Base-by-base conservation (phyloP, 106 monocot genomes). In the Acorus gramineus region DNA sequence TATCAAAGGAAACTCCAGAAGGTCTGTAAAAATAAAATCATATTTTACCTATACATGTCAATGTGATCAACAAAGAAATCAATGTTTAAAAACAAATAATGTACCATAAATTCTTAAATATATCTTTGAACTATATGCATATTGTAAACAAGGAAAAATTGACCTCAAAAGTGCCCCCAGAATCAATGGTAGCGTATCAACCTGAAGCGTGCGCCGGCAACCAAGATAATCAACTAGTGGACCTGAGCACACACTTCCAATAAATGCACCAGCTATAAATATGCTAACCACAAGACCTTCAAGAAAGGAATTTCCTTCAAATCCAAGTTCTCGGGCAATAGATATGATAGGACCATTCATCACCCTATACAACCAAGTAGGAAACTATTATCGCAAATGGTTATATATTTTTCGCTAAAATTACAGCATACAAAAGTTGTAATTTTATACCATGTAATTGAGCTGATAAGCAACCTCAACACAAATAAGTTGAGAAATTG, bases 221-320 rank as follows among this genome's bases (percentile, higher is more conserved):
- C 92, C 92, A 64, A 93, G 70, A 13, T 61, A 80, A 69, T 85
- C 82, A 56, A 78, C 74, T 9, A 93, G 63, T 9, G 92, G 65
- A 7, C 82, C 72, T 14, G 72, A 82, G 59, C 82, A 59, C 60
- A 85, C 59, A 56, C 92, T 85, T 69, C 92, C 92, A 62, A 93
- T 62, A 77, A 93, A 93, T 51, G 92, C 92, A 66, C 92, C 88
- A 63, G 80, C 85, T 50, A 93, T 93, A 59, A 93, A 93, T 67
- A 93, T 93, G 82, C 92, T 93, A 62, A 93, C 92, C 45, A 93
- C 92, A 64, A 93, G 85, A 54, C 92, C 92, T 85, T 93, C 78
- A 61, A 93, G 87, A 78, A 93, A 80, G 42, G 92, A 66, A 65
- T 85, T 80, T 47, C 85, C 85, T 12, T 82, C 81, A 78, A 93